These are phyloP conservation scores for Erythrophleum fordii DNA, from an alignment of 306 rosid genomes.

Conservation along the genomic window DNA sequence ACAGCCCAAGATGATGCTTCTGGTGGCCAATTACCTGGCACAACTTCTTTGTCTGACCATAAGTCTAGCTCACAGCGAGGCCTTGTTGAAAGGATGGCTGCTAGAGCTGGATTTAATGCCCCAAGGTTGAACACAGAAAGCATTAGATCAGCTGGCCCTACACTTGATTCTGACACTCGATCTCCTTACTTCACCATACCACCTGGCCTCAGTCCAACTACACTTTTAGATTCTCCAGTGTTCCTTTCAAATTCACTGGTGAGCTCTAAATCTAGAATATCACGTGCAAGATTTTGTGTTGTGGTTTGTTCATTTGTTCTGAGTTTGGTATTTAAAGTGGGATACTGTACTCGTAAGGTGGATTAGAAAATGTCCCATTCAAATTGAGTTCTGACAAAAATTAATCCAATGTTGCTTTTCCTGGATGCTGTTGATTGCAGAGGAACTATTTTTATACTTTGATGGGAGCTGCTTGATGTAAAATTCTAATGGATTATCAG, in stretches of 20 bases:
- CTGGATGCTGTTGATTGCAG: not conserved
- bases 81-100: conserved; percentile 87
- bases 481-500: conserved; percentile 15
- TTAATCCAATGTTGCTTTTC: not conserved
- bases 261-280: conserved; percentile 35
- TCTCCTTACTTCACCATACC: conserved; percentile 89
- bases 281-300: not conserved
- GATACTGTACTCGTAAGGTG: not conserved
- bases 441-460: not conserved
- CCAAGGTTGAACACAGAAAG: conserved; percentile 87
- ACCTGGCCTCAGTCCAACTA: conserved; percentile 96
- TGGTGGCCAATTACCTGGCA: conserved; percentile 41
- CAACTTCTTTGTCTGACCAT: conserved; percentile 48
- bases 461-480: conserved; percentile 24
- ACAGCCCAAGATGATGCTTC: conserved; percentile 45
- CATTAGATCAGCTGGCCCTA: conserved; percentile 77
- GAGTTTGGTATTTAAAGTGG: not conserved
- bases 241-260: conserved; percentile 91
- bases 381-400: not conserved
- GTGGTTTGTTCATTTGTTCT: conserved; percentile 16
- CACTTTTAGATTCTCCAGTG: conserved; percentile 90
- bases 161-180: conserved; percentile 58
- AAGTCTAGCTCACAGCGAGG: conserved; percentile 63
- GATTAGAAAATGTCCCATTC: not conserved
- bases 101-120: conserved; percentile 95